Percentiles rank a stretch among this genome's conserved stretches.
These are phyloP conservation scores for Avena atlantica DNA, from an alignment of 176 grass and related monocot species.

Conservation along the genomic window DNA sequence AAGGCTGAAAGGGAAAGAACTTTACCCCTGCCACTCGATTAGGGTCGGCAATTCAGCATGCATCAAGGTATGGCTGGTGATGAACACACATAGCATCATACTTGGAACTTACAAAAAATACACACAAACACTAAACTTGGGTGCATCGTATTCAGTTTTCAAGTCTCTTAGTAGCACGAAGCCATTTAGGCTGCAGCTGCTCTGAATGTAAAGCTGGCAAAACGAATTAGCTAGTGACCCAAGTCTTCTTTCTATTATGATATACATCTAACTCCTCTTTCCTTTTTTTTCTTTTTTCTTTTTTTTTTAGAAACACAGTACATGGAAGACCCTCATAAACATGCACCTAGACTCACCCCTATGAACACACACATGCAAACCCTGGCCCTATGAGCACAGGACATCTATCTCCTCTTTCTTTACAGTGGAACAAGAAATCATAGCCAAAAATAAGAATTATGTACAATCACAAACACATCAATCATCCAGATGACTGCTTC, in stretches of 20 bases:
- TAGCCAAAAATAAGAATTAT: constrained; percentile 30
- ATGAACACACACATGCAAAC: no score
- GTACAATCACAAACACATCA: background rate
- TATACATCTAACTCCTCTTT: constrained; percentile 40
- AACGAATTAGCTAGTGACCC: constrained; percentile 20
- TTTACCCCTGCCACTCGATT: background rate
- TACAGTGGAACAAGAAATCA: constrained; percentile 28
- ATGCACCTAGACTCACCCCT: no score
- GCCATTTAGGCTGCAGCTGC: constrained; percentile 17
- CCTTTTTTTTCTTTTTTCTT: no score
- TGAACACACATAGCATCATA: background rate
- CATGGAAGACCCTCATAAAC: no score
- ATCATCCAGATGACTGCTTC: constrained; percentile 53
- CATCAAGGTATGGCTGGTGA: background rate
- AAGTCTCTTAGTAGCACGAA: constrained; percentile 7
- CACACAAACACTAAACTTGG: background rate
- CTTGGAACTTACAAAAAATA: background rate
- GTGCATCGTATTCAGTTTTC: background rate
- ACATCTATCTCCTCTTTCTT: constrained; percentile 41
- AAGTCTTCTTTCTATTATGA: background rate
- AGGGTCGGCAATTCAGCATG: background rate
- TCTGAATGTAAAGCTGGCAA: constrained; percentile 11
- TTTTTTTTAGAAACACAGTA: no score
- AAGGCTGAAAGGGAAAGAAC: background rate
- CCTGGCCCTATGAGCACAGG: no score